Evolutionary conservation across 2,329 filamentous ascomycete species (phyloP).

Genomic region (Atkinsonella hypoxylon): DNA sequence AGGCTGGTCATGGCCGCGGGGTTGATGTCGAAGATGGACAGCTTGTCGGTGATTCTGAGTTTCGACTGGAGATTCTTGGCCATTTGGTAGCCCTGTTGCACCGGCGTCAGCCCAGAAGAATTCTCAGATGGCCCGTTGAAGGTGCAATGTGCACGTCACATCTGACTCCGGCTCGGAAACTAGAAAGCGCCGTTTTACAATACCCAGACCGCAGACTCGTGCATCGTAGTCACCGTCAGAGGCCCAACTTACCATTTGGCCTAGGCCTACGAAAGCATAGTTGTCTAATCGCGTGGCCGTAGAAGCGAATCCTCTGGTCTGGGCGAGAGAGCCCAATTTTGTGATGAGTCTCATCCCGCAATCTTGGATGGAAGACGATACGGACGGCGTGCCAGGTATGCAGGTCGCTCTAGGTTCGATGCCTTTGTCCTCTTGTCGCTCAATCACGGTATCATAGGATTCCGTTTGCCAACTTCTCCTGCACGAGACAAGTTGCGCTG

Average conservation of each 20-base stretch:
- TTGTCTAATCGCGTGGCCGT: constrained; percentile 35
- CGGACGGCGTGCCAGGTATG: not conserved
- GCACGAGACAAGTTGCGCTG: no score
- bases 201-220: not conserved
- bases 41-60: constrained; percentile 35
- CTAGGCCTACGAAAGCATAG: constrained; percentile 48
- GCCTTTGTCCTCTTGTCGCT: no score
- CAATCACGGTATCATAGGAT: no score
- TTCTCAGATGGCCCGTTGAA: no score
- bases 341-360: constrained; percentile 11
- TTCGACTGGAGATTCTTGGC: constrained; percentile 49
- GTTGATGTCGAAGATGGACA: constrained; percentile 47
- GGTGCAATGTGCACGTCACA: no score
- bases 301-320: constrained; percentile 38
- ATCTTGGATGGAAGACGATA: not conserved
- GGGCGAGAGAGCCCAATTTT: constrained; percentile 19
- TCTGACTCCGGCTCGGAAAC: no score
- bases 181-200: no score
- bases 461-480: no score
- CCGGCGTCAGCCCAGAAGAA: constrained; percentile 7
- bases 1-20: constrained; percentile 33
- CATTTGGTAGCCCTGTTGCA: constrained; percentile 46
- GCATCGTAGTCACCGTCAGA: not conserved
- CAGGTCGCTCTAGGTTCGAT: no score
- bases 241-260: constrained; percentile 42